Conservation (phyloP, 129 eudicot genomes). For the Flaveria trinervia region DNA sequence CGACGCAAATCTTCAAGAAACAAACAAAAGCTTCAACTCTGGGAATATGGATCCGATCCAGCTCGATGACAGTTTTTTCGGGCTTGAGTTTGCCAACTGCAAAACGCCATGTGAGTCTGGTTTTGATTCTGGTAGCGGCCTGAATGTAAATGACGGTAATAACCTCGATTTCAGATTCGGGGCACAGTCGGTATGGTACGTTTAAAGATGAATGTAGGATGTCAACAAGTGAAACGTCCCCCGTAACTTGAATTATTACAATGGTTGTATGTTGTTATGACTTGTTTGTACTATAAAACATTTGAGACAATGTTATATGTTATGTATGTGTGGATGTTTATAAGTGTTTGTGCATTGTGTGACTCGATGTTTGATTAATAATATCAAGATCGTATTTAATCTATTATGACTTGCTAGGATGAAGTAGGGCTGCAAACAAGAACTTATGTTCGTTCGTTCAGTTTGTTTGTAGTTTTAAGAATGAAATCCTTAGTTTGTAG, state of each 20-base stretch:
- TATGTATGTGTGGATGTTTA: constrained; percentile 26
- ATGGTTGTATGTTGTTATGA: constrained; percentile 15
- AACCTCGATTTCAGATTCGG: constrained; percentile 44
- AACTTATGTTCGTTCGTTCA: no score
- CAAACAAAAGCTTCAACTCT: constrained; percentile 17
- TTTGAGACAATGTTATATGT: constrained; percentile 14
- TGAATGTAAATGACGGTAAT: constrained; percentile 30
- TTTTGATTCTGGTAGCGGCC: constrained; percentile 27
- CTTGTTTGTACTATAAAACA: constrained; percentile 23
- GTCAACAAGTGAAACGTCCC: background rate
- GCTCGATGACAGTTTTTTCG: constrained; percentile 36
- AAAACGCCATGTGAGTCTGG: constrained; percentile 21
- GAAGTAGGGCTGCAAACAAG: no score
- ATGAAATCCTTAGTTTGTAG: no score
- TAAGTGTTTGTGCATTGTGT: no score
- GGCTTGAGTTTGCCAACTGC: constrained; percentile 35
- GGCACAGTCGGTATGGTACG: constrained; percentile 45
- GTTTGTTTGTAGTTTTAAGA: no score
- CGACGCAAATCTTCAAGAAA: constrained; percentile 48
- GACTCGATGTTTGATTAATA: no score
- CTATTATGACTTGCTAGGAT: no score
- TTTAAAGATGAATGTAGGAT: constrained; percentile 27
- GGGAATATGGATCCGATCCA: constrained; percentile 38
- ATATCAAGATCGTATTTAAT: no score
- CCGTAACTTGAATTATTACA: background rate